Evolutionary conservation across 2,329 filamentous ascomycete genomes (phyloP), one percentile per base, ranked within the genome.

Genomic region (Lachnellula arida): DNA sequence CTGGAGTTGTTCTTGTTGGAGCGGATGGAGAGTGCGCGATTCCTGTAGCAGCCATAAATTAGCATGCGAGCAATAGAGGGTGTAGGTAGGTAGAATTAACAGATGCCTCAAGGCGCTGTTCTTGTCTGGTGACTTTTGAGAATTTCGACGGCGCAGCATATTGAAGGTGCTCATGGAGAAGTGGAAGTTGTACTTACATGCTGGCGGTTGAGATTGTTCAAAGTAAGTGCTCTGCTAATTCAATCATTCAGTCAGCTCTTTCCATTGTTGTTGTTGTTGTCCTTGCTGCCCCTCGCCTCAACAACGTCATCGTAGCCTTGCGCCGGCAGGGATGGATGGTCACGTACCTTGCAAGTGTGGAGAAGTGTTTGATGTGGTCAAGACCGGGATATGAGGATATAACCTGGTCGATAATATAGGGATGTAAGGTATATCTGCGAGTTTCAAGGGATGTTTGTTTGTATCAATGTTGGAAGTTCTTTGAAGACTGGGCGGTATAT

Each of bases 21-120:
- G 65, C 88, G 86, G 68, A 89, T 82, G 32, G 87, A 91, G 58
- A 90, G 80, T 58, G 85, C 82, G 67, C 88, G 87, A 68, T 88
- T 87, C 86, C 86, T 89, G 65, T 42, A n/a, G 19, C 17, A 15
- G 14, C 28, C 23, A n/a, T 7, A 46, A 12, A 46, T 55, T 43
- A 61, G 54, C 7, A 22, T 54, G 22, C 12, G 25, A 15, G 17
- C 32, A 47, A 17, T 12, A 28, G 14, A 46, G 14, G 22, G 22
- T 23, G 28, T 5, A 46, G 23, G 28, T 5, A 46, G 23, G n/a
- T 28, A 34, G n/a, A 32, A 46, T 53, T 48, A 53, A 49, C 47
- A 47, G n/a, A 37, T 54, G 60, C 46, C 44, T 54, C 35, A 60
- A 39, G 17, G 57, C 48, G 46, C 28, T 60, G 35, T 42, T 54